Conservation (phyloP, 2,329 filamentous ascomycete species). For the Falciphora oryzae region DNA sequence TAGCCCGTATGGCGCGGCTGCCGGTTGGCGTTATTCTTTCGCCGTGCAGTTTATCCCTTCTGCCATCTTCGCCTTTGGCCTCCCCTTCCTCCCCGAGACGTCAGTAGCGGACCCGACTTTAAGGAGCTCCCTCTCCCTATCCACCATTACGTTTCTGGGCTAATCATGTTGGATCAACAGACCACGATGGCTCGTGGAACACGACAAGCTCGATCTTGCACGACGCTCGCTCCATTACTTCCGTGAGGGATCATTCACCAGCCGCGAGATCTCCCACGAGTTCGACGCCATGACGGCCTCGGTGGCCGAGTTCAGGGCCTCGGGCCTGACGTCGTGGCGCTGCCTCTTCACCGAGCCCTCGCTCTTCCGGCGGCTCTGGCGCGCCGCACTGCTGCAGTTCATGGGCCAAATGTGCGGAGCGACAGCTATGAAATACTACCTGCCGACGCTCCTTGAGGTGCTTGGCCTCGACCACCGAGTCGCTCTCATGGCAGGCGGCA, state of each 20-base stretch:
- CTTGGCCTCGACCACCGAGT: conserved; percentile 42
- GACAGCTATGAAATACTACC: conserved; percentile 55
- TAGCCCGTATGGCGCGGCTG: conserved; percentile 31
- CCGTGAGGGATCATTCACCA: conserved; percentile 35
- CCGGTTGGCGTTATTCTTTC: conserved; percentile 49
- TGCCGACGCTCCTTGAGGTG: conserved; percentile 45
- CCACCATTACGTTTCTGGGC: background rate
- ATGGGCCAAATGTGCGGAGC: conserved; percentile 56
- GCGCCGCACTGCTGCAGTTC: conserved; percentile 51
- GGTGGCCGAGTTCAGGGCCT: conserved; percentile 31
- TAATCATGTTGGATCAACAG: conserved; percentile 21
- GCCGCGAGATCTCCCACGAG: conserved; percentile 33
- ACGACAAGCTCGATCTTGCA: conserved; percentile 37
- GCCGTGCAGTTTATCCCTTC: conserved; percentile 45
- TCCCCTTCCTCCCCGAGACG: conserved; percentile 50
- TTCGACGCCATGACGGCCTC: conserved; percentile 41
- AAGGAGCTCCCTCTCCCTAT: background rate
- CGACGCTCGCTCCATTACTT: conserved; percentile 40
- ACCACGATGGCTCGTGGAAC: conserved; percentile 53
- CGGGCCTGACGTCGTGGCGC: conserved; percentile 31
- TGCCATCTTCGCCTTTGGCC: conserved; percentile 39
- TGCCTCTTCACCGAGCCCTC: conserved; percentile 42
- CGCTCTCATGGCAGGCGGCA: conserved; percentile 47
- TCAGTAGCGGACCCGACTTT: conserved; percentile 24
- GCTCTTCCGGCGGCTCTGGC: conserved; percentile 49